Evolutionary conservation across 1,284 basidiomycete genomes (phyloP), one percentile per base, ranked within the genome.

Genomic region (Rhizoctonia solani): DNA sequence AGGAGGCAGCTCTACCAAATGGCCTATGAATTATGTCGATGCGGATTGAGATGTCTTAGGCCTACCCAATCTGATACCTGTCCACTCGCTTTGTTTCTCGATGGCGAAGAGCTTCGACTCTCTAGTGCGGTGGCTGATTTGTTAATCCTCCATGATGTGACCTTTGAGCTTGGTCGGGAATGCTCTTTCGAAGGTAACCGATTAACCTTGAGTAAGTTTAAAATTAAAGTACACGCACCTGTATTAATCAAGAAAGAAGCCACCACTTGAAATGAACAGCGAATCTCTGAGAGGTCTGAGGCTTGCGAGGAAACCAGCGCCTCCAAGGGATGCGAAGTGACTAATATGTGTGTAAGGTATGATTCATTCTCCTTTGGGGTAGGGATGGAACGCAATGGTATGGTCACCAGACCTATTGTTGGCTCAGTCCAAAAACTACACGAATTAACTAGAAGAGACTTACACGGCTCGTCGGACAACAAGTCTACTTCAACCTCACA

Each of bases 401-500:
- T 78, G n/a, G 78, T 80, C 23, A 72, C 68, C 21, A 87, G 69
- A 68, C 70, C 85, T 79, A 65, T 1, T n/a, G 50, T 30, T 46
- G 3, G 50, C 19, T 21, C 21, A 69, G 54, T 69, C 58, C 8
- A 23, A 63, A 74, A 61, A 55, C n/a, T 52, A 69, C 37, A 70
- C 41, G 9, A 32, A 39, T 16, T 34, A 46, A 30, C 47, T n/a
- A 6, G 70, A 21, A 54, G 54, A 46, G 58, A 72, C 70, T n/a
- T 23, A 84, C 84, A 75, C 71, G 83, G 79, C 3, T 69, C 67
- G 34, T 71, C 49, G 29, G 81, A 81, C 67, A 83, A 79, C 63
- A 81, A 82, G 30, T 78, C 76, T 13, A 88, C 74, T 50, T 80
- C 80, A 8, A 89, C 80, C 75, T 88, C 86, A 65, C 81, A 85